Base-by-base conservation (phyloP, 331 rosid genomes). In the Malus hybrid region DNA sequence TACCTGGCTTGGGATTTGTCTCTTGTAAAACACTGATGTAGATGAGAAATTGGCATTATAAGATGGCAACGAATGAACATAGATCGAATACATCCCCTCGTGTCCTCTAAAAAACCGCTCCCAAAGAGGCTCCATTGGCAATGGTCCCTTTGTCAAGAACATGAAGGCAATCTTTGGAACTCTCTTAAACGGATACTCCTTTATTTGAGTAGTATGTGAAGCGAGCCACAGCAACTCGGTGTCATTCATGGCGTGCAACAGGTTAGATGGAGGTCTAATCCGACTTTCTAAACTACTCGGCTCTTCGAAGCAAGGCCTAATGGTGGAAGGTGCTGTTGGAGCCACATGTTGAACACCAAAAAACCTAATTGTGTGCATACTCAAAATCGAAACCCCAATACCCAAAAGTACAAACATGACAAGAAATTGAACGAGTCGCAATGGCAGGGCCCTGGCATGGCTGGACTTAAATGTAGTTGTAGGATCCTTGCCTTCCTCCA, bases 1-100 rank as follows among this genome's bases (percentile, higher is more conserved):
- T 88, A 94, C 99, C 99, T 92, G 90, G 89, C 99, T 94, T 20
- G 97, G 99, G 82, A 94, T 90, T 81, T 90, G 96, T 74, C 91
- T 92, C 65, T 69, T 66, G 54, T 88, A 83, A 79, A 92, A 94
- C 52, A 92, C 91, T 2, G 99, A 94, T 5, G 97, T 86, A 16
- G 90, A 75, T 0, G 84, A 55, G 83, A 83, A 90, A 63, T 83
- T 71, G 19, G 90, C 76, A 34, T 36, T 55, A 70, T 92, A 94
- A 22, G 96, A 89, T 32, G 99, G 99, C 82, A 88, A 10, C 5
- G 97, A 79, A 85, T 94, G 99, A 67, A 90, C 76, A 82, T 92
- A 92, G 52, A 94, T 92, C 4, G 97, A 89, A 80, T 87, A 92
- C 67, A 84, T 86, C 55, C 57, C 81, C 48, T 82, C 86, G 10